Evolutionary conservation across 106 monocot genomes (phyloP).

Genomic region (Hemerocallis citrina): DNA sequence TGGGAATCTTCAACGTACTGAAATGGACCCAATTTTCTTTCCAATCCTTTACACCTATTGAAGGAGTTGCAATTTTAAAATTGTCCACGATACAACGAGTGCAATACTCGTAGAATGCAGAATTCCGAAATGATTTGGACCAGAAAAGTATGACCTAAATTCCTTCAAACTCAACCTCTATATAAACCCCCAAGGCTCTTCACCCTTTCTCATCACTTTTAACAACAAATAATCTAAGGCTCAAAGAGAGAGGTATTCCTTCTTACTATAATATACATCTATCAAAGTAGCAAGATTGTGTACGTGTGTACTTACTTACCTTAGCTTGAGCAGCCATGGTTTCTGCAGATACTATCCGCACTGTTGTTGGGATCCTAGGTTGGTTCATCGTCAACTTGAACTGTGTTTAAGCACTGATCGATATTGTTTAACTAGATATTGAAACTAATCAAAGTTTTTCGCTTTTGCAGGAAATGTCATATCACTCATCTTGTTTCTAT

Average conservation of each 20-base stretch:
- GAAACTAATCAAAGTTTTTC: background rate
- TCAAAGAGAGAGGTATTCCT: background rate
- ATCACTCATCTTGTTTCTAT: constrained; percentile 38
- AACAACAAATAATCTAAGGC: background rate
- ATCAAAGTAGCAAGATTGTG: background rate
- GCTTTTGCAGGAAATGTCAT: constrained; percentile 36
- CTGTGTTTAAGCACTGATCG: background rate
- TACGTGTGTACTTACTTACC: background rate
- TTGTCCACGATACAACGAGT: too few species aligned
- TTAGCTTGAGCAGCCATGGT: constrained; percentile 22
- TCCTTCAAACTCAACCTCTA: too few species aligned
- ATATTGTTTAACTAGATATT: background rate
- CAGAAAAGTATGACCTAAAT: too few species aligned
- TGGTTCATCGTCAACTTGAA: background rate
- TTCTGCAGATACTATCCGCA: constrained; percentile 29
- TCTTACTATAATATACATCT: too few species aligned
- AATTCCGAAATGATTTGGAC: too few species aligned
- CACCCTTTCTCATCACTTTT: background rate
- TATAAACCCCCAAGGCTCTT: background rate
- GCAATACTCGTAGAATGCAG: too few species aligned
- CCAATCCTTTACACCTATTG: too few species aligned
- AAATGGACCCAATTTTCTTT: too few species aligned
- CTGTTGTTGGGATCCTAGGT: constrained; percentile 39
- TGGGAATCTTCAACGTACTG: too few species aligned
- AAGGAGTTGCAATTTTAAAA: too few species aligned